Base-by-base conservation (phyloP, 2,329 filamentous ascomycete genomes). In the Ophiocordyceps sinensis region DNA sequence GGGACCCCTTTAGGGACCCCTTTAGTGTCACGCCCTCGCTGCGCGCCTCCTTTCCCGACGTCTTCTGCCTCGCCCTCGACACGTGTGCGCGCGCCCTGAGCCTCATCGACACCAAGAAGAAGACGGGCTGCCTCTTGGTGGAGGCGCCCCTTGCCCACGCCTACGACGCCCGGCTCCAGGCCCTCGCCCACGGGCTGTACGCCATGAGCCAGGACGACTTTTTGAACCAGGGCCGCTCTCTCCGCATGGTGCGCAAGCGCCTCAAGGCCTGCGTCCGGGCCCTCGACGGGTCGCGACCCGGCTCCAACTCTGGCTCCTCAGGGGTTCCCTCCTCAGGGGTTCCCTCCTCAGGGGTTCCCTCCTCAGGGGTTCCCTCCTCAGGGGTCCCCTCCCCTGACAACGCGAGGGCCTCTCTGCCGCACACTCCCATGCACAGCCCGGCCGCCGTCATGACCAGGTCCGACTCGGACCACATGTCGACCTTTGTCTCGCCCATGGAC, bases 51-150 rank as follows among this genome's bases (percentile, higher is more conserved):
- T 53, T 59, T 13, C 52, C 56, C 2, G 47, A 51, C 21, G 46
- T 55, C 8, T 51, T 57, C 19, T 52, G 51, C 23, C 48, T 55
- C n/a, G 51, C 57, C 1, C 42, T 61, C 1, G 56, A 58, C 30
- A 53, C 56, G 3, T 60, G 55, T 31, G 50, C 57, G 15, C 48
- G 55, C 11, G 56, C 53, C 8, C 41, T 60, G n/a, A 44, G 41
- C 30, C 44, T 49, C 17, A 44, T 59, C 28, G 42, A 52, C n/a
- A 30, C n/a, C 4, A n/a, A 41, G 17, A 52, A 46, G 36, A 47
- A 45, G 32, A 34, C 17, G 32, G 32, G n/a, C 11, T 40, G 17
- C n/a, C 41, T 49, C 6, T 40, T 51, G 9, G 43, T 47, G 14
- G 47, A 55, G 30, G 36, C 39, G 19, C 48, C 49, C 28, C 46